These are phyloP conservation scores for Candida alai DNA, from an alignment of 805 yeast genomes.

Conservation along the genomic window DNA sequence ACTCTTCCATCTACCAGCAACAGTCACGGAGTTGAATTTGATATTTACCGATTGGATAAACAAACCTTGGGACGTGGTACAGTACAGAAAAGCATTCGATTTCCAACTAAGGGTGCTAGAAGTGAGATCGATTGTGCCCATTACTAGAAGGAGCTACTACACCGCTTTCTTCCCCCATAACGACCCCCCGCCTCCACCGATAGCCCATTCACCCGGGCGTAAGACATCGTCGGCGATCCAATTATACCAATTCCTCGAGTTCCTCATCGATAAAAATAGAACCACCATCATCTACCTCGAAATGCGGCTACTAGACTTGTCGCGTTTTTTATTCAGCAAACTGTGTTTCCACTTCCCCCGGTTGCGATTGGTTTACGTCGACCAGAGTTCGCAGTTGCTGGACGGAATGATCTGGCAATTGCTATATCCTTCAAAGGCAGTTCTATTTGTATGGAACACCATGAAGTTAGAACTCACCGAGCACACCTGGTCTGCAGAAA, in stretches of 20 bases:
- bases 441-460: slow-evolving; percentile 1
- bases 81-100: not conserved
- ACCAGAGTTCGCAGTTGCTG: slow-evolving; percentile 13
- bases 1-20: slow-evolving; percentile 3
- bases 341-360: slow-evolving; percentile 11
- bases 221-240: not conserved
- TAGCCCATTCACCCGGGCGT: too few species aligned
- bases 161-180: too few species aligned
- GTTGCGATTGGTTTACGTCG: slow-evolving; percentile 19
- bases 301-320: slow-evolving; percentile 12
- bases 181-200: too few species aligned
- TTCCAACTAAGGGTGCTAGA: not conserved
- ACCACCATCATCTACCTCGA: slow-evolving; percentile 4
- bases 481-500: not conserved
- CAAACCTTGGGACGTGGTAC: not conserved
- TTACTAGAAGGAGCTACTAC: not conserved
- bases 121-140: not conserved
- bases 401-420: not conserved
- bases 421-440: not conserved
- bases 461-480: slow-evolving; percentile 1
- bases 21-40: slow-evolving; percentile 4
- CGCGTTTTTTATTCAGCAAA: slow-evolving; percentile 10
- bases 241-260: not conserved
- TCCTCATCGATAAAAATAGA: not conserved
- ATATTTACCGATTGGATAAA: not conserved